Evolutionary conservation across 2,329 filamentous ascomycete genomes (phyloP).

Genomic region (Apiospora pterosperma): DNA sequence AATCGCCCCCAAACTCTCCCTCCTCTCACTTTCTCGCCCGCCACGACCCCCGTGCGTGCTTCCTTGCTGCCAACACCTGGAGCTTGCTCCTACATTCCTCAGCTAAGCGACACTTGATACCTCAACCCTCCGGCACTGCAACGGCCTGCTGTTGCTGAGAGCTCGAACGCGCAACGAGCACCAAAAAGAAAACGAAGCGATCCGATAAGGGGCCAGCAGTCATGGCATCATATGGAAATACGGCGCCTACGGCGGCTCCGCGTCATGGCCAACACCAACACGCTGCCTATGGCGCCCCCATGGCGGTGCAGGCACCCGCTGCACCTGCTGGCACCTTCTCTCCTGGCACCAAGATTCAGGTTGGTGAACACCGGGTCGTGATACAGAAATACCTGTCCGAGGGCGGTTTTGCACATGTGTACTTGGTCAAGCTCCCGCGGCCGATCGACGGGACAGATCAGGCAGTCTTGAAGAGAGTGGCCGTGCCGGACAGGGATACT

Average conservation of each 20-base stretch:
- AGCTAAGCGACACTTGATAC: not conserved
- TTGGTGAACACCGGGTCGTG: conserved; percentile 85
- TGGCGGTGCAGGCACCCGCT: conserved; percentile 28
- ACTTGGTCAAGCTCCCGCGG: conserved; percentile 83
- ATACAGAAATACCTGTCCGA: conserved; percentile 98
- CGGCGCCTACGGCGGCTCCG: conserved; percentile 27
- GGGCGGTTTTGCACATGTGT: conserved; percentile 97
- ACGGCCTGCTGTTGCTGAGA: not conserved
- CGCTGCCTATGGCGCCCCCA: conserved; percentile 39
- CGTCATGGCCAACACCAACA: conserved; percentile 39
- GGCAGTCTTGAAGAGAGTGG: conserved; percentile 90
- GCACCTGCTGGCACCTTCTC: conserved; percentile 82
- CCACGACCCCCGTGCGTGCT: not conserved
- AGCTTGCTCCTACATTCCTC: not conserved
- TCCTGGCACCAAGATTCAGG: conserved; percentile 93
- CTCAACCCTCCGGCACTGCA: not conserved
- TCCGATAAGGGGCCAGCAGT: not conserved
- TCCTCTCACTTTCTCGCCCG: not conserved
- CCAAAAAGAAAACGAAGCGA: not conserved
- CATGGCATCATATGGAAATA: conserved; percentile 27
- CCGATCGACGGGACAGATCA: conserved; percentile 74
- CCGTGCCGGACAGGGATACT: conserved; percentile 92
- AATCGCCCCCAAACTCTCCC: not conserved
- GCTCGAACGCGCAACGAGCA: not conserved
- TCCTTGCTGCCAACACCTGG: not conserved